A percentile compares a stretch with the other conserved stretches of the same genome.
Evolutionary conservation across 805 yeast species (phyloP).

Genomic region (Pachysolen tannophilus): DNA sequence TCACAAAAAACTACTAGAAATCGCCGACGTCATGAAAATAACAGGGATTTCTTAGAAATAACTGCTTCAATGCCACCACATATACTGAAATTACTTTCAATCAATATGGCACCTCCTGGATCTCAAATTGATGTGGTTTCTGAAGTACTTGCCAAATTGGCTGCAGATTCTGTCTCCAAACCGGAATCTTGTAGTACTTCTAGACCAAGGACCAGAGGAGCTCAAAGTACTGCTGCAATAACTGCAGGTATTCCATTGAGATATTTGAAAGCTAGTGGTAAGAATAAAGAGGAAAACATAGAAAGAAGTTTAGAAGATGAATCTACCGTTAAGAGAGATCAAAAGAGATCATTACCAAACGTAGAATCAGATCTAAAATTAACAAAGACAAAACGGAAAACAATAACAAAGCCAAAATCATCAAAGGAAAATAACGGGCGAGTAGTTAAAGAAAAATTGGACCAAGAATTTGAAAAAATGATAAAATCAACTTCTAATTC

Average conservation of each 20-base stretch:
- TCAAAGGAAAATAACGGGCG: too few species aligned
- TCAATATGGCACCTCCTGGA: constrained; percentile 15
- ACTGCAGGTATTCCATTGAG: constrained; percentile 8
- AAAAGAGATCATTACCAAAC: too few species aligned
- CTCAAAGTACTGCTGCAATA: constrained; percentile 1
- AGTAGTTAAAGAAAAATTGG: not conserved
- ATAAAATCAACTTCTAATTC: not conserved
- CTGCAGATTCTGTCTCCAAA: constrained; percentile 1
- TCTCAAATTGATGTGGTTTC: constrained; percentile 10
- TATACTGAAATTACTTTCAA: constrained; percentile 8
- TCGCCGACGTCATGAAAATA: constrained; percentile 2
- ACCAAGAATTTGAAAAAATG: not conserved
- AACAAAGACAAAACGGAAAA: too few species aligned
- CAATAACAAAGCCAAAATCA: too few species aligned
- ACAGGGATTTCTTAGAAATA: not conserved
- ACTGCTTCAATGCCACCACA: constrained; percentile 5
- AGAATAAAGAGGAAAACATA: too few species aligned
- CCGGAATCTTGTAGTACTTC: not conserved
- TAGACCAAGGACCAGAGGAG: constrained; percentile 4
- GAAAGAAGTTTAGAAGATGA: too few species aligned
- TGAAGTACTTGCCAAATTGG: constrained; percentile 4
- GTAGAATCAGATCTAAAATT: too few species aligned
- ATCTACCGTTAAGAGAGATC: too few species aligned
- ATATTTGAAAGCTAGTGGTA: constrained; percentile 6
- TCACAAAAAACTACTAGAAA: not conserved